Conservation (phyloP, 257 asterid species). For the Ligustrum vulgare region DNA sequence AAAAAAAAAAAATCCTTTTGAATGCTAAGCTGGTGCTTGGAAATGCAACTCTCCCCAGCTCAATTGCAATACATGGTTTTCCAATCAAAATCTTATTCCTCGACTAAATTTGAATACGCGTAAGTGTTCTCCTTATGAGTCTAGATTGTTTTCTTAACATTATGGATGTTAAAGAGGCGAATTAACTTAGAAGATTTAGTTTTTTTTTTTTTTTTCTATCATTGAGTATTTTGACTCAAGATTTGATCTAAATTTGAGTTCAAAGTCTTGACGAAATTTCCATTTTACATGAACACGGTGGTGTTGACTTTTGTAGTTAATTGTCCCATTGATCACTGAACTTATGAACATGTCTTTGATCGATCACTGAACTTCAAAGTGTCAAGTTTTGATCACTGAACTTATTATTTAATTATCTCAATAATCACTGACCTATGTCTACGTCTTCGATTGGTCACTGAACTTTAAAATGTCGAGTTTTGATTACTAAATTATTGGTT, state of each 20-base stretch:
- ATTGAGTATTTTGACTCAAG: slow-evolving; percentile 59
- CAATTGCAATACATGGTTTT: slow-evolving; percentile 38
- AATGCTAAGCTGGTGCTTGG: slow-evolving; percentile 62
- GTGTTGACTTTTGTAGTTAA: slow-evolving; percentile 52
- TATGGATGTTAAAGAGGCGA: slow-evolving; percentile 43
- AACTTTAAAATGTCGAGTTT: too few species aligned
- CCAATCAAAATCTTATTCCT: slow-evolving; percentile 55
- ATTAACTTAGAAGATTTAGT: slow-evolving; percentile 46
- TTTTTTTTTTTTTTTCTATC: slow-evolving; percentile 66
- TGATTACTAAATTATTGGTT: too few species aligned
- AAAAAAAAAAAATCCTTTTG: slow-evolving; percentile 53
- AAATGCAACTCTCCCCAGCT: slow-evolving; percentile 33
- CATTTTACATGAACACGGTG: slow-evolving; percentile 47
- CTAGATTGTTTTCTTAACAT: slow-evolving; percentile 49
- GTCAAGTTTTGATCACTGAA: too few species aligned
- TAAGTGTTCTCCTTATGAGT: slow-evolving; percentile 62
- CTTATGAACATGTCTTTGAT: too few species aligned
- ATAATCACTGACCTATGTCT: too few species aligned
- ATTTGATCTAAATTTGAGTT: slow-evolving; percentile 41
- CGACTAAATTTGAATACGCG: slow-evolving; percentile 67
- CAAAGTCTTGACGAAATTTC: slow-evolving; percentile 43
- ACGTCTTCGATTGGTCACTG: too few species aligned
- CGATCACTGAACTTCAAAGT: too few species aligned
- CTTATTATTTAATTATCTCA: too few species aligned
- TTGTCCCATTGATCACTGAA: too few species aligned